Evolutionary conservation across 306 rosid species (phyloP).

Genomic region (Trichosanthes cucumerina): DNA sequence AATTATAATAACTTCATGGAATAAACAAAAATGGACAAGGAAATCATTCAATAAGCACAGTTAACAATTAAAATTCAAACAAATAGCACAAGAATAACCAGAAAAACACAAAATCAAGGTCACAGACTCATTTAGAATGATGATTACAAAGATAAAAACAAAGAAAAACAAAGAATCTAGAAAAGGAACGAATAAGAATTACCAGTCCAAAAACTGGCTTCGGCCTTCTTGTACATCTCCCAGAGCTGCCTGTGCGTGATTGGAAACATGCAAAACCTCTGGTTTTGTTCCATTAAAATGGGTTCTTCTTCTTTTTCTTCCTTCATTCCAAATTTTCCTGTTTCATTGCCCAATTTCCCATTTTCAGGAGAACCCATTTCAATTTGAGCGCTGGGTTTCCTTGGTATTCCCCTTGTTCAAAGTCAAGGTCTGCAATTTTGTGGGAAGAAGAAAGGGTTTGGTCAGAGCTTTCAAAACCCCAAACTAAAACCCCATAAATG

Average conservation of each 20-base stretch:
- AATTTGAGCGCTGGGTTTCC: neutral
- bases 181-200: neutral
- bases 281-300: conserved; percentile 53
- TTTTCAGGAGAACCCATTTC: neutral
- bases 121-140: neutral
- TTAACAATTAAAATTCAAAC: neutral
- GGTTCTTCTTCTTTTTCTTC: conserved; percentile 34
- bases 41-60: neutral
- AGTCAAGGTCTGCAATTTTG: neutral
- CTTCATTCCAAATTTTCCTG: neutral
- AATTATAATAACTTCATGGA: too few species aligned
- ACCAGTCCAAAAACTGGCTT: conserved; percentile 99
- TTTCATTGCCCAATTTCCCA: neutral
- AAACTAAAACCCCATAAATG: neutral
- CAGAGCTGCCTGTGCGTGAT: conserved; percentile 57
- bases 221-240: conserved; percentile 94
- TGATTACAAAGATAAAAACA: neutral
- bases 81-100: neutral
- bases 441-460: neutral
- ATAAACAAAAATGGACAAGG: too few species aligned
- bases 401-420: neutral
- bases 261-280: conserved; percentile 87
- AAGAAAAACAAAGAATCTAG: neutral
- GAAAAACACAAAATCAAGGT: neutral
- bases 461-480: neutral